A percentile compares a stretch with the other conserved stretches of the same genome.
Conservation (phyloP, 352 stramenopile genomes). For the Pythium guiyangense region DNA sequence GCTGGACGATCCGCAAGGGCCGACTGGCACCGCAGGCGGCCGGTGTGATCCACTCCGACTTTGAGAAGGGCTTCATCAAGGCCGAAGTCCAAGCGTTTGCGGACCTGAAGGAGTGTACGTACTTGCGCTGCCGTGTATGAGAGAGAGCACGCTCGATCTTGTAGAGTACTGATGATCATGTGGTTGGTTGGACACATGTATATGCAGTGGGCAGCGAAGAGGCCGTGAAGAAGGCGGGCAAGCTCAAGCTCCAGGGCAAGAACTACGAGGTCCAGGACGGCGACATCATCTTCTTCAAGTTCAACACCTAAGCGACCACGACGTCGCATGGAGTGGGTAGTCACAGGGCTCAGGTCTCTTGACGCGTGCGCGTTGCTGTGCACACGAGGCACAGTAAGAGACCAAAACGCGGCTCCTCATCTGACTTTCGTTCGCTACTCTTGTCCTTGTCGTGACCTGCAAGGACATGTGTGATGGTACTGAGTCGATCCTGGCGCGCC, state of each 20-base stretch:
- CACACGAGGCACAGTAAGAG: no score
- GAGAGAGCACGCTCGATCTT: background rate
- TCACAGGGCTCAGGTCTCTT: no score
- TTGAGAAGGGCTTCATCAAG: slow-evolving; percentile 99
- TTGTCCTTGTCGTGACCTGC: no score
- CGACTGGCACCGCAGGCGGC: slow-evolving; percentile 96
- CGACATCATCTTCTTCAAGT: slow-evolving; percentile 92
- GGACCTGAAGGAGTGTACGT: slow-evolving; percentile 88
- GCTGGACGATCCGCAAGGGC: slow-evolving; percentile 99
- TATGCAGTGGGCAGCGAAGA: slow-evolving; percentile 74
- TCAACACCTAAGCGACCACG: slow-evolving; percentile 75
- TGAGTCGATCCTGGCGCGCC: slow-evolving; percentile 53
- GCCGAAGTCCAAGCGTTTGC: slow-evolving; percentile 87
- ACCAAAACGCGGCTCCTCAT: no score
- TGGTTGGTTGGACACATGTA: background rate
- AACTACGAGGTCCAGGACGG: slow-evolving; percentile 89
- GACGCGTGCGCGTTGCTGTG: no score
- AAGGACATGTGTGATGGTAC: no score
- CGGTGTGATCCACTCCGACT: slow-evolving; percentile 99
- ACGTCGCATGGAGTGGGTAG: no score
- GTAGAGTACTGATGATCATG: background rate
- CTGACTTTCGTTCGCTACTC: no score
- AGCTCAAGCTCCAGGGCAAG: slow-evolving; percentile 89
- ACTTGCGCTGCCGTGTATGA: slow-evolving; percentile 3
- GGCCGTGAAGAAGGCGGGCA: slow-evolving; percentile 86